These are phyloP conservation scores for Scedosporium minutisporum DNA, from an alignment of 2,329 filamentous ascomycete genomes.

Conservation along the genomic window DNA sequence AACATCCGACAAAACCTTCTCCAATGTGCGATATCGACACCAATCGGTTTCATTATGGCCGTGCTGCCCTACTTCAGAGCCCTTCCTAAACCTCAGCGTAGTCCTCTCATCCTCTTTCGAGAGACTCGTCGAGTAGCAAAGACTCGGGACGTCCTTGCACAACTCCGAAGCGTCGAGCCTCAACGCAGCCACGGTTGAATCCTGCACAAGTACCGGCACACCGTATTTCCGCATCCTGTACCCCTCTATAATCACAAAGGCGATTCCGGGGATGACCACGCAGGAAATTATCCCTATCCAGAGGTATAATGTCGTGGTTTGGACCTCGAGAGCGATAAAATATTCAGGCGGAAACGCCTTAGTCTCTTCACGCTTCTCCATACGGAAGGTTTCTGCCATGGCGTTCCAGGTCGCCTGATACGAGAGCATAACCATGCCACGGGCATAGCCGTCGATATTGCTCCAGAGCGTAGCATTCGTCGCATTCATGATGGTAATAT, in stretches of 20 bases:
- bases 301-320: background rate
- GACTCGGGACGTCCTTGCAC: background rate
- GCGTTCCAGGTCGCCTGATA: background rate
- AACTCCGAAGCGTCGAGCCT: background rate
- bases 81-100: background rate
- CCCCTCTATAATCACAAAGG: background rate
- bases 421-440: background rate
- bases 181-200: background rate
- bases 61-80: background rate
- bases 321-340: background rate
- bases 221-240: background rate
- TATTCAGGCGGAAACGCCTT: background rate
- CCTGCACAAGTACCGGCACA: background rate
- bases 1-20: background rate
- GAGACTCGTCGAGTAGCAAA: background rate
- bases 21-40: background rate
- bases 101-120: background rate
- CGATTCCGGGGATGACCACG: background rate
- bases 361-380: background rate
- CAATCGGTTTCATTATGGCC: background rate
- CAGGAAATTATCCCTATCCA: background rate
- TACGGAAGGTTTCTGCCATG: background rate
- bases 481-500: background rate
- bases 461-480: background rate
- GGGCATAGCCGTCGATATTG: background rate